Base-by-base conservation (phyloP, 257 asterid species). In the Henckelia pumila region DNA sequence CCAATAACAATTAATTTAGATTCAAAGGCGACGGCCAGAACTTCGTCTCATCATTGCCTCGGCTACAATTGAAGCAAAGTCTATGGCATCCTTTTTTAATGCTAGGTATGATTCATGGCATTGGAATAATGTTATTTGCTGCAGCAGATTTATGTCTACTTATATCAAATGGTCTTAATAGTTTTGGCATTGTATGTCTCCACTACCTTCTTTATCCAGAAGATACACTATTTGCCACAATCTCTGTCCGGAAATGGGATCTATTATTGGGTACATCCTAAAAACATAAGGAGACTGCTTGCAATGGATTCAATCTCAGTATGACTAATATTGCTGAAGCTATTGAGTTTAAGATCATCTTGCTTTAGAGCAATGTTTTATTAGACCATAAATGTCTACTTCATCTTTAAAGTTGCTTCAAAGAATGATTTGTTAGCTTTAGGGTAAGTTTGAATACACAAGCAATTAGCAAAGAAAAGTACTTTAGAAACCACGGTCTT, bases 11-110 rank as follows among this genome's bases (percentile, higher is more conserved):
- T 65, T 30, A 40, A 73, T 59, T 61, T 74, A 93, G 99, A 88
- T 93, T 73, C 97, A 90, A 76, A 78, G 87, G 56, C 89, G 97
- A 13, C 84, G 97, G 35, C 91, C 95, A 14, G 97, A 93, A 66
- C 84, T 93, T 67, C 96, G 95, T 24, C 88, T 93, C 57, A 64
- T 93, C 84, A 93, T 90, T 82, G 81, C 97, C 59, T 93, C 99
- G 26, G 99, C 99, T 35, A 93, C 99, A 30, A 90, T 93, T 76
- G 99, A 93, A 81, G 96, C 99, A 66, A 87, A 85, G 83, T 81
- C 92, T 59, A 88, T 93, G 84, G 90, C 99, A 71, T 79, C 88
- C 59, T 93, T 85, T 79, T 93, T 93, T 50, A 71, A 73, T 72
- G 65, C 77, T 79, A 93, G 99, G 99, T 90, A 75, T 62, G 58